Evolutionary conservation across 805 yeast species (phyloP).

Genomic region (Saturnispora halmiae): DNA sequence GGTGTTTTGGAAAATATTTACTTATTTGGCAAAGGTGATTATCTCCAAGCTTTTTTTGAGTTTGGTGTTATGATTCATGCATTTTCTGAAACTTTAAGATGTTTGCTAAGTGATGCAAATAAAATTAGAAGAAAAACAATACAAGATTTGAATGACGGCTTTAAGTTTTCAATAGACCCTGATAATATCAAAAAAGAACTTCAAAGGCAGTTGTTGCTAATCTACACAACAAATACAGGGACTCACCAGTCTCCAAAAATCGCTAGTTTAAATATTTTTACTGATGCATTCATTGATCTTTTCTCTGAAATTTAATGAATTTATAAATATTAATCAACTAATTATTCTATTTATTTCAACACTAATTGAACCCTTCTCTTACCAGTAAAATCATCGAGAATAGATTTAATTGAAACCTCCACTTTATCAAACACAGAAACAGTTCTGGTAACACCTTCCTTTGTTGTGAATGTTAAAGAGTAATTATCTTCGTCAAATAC

Average conservation of each 20-base stretch:
- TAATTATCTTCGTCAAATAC: conserved; percentile 71
- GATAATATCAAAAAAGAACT: not conserved
- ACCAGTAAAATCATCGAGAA: conserved; percentile 79
- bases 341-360: conserved; percentile 32
- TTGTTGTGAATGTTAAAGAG: conserved; percentile 47
- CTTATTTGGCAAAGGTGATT: conserved; percentile 5
- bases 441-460: conserved; percentile 33
- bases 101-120: not conserved
- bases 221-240: conserved; percentile 1
- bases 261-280: conserved; percentile 5
- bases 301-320: not conserved
- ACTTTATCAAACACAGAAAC: conserved; percentile 74
- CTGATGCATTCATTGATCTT: conserved; percentile 2
- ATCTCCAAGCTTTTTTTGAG: conserved; percentile 4
- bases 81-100: conserved; percentile 3
- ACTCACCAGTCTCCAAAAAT: not conserved
- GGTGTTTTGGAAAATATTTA: not conserved
- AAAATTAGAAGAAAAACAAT: not conserved
- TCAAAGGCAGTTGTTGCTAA: conserved; percentile 1
- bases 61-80: not conserved
- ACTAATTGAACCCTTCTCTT: conserved; percentile 82
- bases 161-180: not conserved
- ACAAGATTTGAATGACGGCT: not conserved
- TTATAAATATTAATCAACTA: not conserved
- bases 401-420: conserved; percentile 70